Percentiles rank a stretch among this genome's conserved stretches.
Evolutionary conservation across 139 green algal species (phyloP).

Genomic region (Nannochloris sp.): DNA sequence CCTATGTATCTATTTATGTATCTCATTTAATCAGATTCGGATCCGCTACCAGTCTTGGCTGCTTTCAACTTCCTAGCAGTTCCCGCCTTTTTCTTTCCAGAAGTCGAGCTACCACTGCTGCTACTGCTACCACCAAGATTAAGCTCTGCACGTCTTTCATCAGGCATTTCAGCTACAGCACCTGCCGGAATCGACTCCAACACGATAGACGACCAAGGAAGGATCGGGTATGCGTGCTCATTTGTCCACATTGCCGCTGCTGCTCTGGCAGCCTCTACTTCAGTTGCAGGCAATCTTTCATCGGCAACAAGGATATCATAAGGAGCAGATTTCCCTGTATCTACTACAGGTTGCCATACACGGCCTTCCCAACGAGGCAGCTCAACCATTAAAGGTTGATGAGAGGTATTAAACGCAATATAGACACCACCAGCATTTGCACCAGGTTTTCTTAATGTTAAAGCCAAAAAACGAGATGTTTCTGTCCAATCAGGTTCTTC

Average conservation of each 20-base stretch:
- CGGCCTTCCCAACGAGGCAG: conserved; percentile 57
- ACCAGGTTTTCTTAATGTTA: conserved; percentile 40
- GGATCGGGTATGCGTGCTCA: conserved; percentile 56
- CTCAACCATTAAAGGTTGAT: conserved; percentile 32
- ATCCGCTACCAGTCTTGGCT: background rate
- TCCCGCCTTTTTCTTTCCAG: background rate
- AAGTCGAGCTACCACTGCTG: background rate
- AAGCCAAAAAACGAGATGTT: conserved; percentile 76
- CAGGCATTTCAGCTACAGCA: conserved; percentile 1
- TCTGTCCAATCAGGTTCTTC: conserved; percentile 83
- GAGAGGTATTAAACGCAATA: conserved; percentile 53
- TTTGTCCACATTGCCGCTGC: conserved; percentile 57
- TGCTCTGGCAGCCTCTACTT: conserved; percentile 23
- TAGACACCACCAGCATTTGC: conserved; percentile 49
- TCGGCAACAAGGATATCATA: conserved; percentile 75
- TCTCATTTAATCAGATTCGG: background rate
- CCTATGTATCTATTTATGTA: background rate
- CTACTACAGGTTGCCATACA: conserved; percentile 56
- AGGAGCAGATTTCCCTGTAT: conserved; percentile 69
- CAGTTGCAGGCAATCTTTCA: conserved; percentile 29
- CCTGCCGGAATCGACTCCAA: conserved; percentile 46
- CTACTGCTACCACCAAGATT: background rate
- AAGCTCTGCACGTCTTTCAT: background rate
- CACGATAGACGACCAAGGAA: conserved; percentile 71
- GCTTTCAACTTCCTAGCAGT: background rate